A percentile compares a stretch with the other conserved stretches of the same genome.
phyloP scores from a whole-genome alignment of 2,329 filamentous ascomycete species.

The Cytospora mali region DNA sequence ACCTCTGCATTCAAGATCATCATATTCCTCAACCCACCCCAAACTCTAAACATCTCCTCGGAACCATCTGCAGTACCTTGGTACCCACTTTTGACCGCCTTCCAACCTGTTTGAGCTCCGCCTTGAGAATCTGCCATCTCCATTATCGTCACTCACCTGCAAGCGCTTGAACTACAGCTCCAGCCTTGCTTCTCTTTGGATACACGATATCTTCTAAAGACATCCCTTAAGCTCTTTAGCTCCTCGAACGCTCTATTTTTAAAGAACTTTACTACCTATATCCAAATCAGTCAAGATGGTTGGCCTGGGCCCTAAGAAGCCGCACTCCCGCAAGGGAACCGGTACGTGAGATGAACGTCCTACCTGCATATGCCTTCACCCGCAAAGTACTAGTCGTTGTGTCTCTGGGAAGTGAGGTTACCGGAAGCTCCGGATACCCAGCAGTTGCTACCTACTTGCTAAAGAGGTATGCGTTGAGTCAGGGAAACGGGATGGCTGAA shows the following conservation, averaged over 20 bases:
- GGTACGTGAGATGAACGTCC: constrained; percentile 35
- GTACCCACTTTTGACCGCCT: constrained; percentile 20
- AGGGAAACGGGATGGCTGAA: not conserved
- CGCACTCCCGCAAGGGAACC: constrained; percentile 59
- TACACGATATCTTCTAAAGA: not conserved
- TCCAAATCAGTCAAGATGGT: constrained; percentile 55
- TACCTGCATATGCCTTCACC: not conserved
- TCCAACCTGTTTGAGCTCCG: constrained; percentile 13
- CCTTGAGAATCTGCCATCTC: constrained; percentile 7
- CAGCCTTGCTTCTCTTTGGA: not conserved
- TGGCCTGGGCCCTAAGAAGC: constrained; percentile 63
- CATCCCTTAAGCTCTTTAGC: not conserved
- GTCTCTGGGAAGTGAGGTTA: not conserved
- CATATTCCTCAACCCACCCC: not conserved
- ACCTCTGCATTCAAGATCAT: not conserved
- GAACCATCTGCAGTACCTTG: not conserved
- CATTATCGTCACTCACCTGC: constrained; percentile 1
- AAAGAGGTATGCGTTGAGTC: not conserved
- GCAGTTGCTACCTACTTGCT: not conserved
- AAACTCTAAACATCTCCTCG: too few species aligned
- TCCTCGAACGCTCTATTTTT: not conserved
- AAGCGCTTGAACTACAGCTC: not conserved
- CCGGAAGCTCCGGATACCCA: not conserved
- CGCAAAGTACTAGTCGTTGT: not conserved
- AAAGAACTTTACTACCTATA: not conserved